Evolutionary conservation across 768 basidiomycete genomes (phyloP), one percentile per base, ranked within the genome.

Genomic region (Wakefieldia striispora): DNA sequence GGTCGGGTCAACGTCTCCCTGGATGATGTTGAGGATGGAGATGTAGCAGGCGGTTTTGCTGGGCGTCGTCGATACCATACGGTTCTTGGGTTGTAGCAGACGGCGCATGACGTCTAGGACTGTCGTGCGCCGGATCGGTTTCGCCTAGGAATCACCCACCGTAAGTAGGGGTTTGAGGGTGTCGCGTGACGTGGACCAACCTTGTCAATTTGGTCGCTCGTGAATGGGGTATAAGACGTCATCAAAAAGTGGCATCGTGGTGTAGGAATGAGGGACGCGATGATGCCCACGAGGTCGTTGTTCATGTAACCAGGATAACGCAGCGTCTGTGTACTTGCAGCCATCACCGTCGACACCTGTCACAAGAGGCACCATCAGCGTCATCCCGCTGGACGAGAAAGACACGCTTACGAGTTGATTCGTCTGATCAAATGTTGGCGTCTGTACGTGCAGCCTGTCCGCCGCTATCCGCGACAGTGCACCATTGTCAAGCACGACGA

Each of bases 281-380:
- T 87, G 53, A 98, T 93, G 19, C 93, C 91, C 56, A 97, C 94
- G 33, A 97, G 81, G 64, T 98, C 95, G 62, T 97, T 98, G 75
- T 97, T 97, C 94, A 95, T 97, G 70, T 97, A 97, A 47, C 92
- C 91, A 0, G 95, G 95, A 71, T 95, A 98, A 62, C 95, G 82
- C 21, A 98, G 79, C 8, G 95, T 97, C 61, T 93, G 91, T 0
- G 95, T 98, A 55, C 91, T 93, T 7, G 93, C 94, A 6, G 95
- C 88, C 84, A 98, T 97, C 36, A 98, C 95, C 1, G 97, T 98
- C 4, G 97, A 87, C 1, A 93, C 90, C 95, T 97, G 47, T 26
- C 29, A 50, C 43, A 11, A 51, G 29, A 26, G 9, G 13, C 36
- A 19, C 27, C 3, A 37, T 58, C 43, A 51, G 40, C 11, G 12